These are phyloP conservation scores for Erysiphe pulchra DNA, from an alignment of 2,329 filamentous ascomycete genomes.

Conservation along the genomic window DNA sequence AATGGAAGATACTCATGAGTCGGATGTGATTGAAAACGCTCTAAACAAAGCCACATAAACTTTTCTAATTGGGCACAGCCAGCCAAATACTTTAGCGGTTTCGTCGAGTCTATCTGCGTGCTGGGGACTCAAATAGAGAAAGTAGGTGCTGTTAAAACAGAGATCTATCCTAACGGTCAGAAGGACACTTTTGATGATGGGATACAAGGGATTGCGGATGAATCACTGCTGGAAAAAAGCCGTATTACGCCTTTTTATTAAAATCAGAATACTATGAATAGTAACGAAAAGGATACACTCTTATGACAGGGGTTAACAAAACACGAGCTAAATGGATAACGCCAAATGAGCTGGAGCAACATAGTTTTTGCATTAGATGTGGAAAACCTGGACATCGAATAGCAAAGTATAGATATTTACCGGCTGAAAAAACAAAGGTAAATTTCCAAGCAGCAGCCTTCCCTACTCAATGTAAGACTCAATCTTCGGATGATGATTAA, in stretches of 20 bases:
- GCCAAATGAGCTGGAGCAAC: not conserved
- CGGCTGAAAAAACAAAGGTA: not conserved
- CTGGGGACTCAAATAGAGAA: not conserved
- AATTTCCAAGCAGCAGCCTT: not conserved
- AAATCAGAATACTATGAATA: no score
- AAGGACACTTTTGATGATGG: not conserved
- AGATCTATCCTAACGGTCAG: not conserved
- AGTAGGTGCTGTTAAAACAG: not conserved
- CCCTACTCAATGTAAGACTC: not conserved
- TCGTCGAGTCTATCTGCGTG: not conserved
- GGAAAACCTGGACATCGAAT: not conserved
- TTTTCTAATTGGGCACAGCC: no score
- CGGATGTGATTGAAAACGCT: no score
- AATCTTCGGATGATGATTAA: not conserved
- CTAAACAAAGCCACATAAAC: no score
- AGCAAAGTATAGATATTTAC: not conserved
- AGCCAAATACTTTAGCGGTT: not conserved
- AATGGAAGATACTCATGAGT: no score
- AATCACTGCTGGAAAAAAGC: not conserved
- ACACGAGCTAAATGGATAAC: not conserved
- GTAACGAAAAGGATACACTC: not conserved
- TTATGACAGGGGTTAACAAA: no score
- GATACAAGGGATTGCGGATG: not conserved
- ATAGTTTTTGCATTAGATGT: not conserved
- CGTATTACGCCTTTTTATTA: not conserved